Evolutionary conservation across 75 land plant genomes (phyloP).

Genomic region (Pinus tabuliformis): DNA sequence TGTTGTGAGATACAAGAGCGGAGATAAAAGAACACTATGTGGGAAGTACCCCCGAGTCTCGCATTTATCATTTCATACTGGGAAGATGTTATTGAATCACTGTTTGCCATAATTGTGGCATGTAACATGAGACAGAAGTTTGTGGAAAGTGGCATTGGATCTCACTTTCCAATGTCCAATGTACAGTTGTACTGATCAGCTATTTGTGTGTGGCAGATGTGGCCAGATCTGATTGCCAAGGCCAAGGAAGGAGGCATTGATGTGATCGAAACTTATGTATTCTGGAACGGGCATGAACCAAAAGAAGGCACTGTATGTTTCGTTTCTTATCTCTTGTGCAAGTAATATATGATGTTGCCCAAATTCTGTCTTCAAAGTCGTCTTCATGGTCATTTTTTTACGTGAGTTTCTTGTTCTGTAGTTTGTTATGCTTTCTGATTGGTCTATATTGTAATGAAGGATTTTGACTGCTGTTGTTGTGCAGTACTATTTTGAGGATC

Average conservation of each 20-base stretch:
- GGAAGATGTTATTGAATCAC: background rate
- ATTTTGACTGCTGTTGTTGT: constrained; percentile 3
- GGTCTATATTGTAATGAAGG: background rate
- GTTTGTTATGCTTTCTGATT: background rate
- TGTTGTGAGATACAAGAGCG: too few relatives aligned
- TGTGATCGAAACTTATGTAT: constrained; percentile 26
- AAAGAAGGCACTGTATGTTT: constrained; percentile 16
- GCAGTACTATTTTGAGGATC: constrained; percentile 82
- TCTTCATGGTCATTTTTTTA: background rate
- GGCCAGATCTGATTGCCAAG: constrained; percentile 24
- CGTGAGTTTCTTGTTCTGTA: background rate
- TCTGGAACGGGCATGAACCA: constrained; percentile 28
- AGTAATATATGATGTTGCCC: background rate
- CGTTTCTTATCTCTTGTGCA: background rate
- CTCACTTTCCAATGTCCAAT: background rate
- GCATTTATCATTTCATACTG: too few relatives aligned
- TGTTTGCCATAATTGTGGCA: too few relatives aligned
- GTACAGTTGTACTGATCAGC: background rate
- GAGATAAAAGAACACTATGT: background rate
- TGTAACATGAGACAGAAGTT: background rate
- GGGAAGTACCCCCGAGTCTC: background rate
- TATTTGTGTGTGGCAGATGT: constrained; percentile 12
- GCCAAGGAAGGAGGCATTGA: constrained; percentile 28
- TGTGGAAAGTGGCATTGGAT: background rate
- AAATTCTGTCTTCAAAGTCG: background rate